Evolutionary conservation across 441 rosid genomes (phyloP).

Genomic region (Bruguiera hainesii): DNA sequence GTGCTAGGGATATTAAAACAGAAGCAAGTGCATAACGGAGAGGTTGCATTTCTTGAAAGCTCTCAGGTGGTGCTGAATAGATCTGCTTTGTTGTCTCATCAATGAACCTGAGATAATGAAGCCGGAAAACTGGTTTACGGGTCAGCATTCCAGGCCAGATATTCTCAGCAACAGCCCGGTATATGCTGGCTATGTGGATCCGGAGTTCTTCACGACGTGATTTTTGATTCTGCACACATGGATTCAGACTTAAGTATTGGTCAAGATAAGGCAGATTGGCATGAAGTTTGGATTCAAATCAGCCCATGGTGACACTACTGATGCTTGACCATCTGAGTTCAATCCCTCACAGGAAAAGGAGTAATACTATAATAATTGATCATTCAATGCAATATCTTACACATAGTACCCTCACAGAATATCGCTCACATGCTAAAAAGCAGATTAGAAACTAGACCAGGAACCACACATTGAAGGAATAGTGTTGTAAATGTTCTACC

Average conservation of each 20-base stretch:
- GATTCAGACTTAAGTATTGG: constrained; percentile 14
- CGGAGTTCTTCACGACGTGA: constrained; percentile 98
- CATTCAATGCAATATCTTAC: not conserved
- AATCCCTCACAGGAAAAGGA: not conserved
- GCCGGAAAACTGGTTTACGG: constrained; percentile 85
- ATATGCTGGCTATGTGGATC: constrained; percentile 79
- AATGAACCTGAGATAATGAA: constrained; percentile 89
- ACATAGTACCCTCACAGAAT: not conserved
- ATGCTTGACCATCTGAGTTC: not conserved
- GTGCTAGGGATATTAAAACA: constrained; percentile 88
- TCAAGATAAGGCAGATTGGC: not conserved
- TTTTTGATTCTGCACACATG: constrained; percentile 77
- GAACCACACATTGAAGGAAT: constrained; percentile 11
- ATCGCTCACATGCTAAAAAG: not conserved
- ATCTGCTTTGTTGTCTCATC: constrained; percentile 85
- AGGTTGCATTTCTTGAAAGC: constrained; percentile 92
- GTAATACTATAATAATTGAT: not conserved
- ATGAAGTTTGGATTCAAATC: not conserved
- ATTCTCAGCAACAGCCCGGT: constrained; percentile 70
- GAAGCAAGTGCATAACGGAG: constrained; percentile 95
- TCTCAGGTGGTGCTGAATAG: constrained; percentile 57
- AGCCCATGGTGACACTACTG: not conserved
- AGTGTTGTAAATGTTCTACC: not conserved
- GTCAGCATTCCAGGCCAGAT: constrained; percentile 97
- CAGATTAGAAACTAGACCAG: constrained; percentile 1